Base-by-base conservation (phyloP, 1,139 yeast species). In the Pichia terricola region DNA sequence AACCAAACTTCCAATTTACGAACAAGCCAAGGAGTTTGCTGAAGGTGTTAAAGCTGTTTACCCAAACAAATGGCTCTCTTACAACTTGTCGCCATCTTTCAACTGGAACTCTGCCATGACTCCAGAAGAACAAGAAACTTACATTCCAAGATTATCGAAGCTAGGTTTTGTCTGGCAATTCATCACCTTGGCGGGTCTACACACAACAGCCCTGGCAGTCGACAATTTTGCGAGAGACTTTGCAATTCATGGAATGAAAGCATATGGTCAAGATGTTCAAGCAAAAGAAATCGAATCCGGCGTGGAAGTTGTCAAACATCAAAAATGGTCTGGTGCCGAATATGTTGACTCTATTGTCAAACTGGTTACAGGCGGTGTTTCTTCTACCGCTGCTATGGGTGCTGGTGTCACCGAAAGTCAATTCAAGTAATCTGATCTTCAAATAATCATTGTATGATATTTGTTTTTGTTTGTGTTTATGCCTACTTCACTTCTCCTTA, bases 291-390 rank as follows among this genome's bases (percentile, higher is more conserved):
- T 89, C 64, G 87, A 81, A 60, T 73, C 73, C 52, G 94, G 88
- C 54, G 96, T 88, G 53, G 98, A 89, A 67, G 95, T 89, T 49
- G 94, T 89, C 53, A 89, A 88, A 74, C 98, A 89, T 69, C 98
- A 89, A 70, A 87, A 89, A 68, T 89, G 98, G 98, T 87, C 96
- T 41, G 98, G 98, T 63, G 98, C 98, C 37, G 95, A 86, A 67
- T 91, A 88, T 72, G 83, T 91, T 63, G 98, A 89, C 66, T 83
- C 87, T 50, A 73, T 89, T 59, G 79, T 89, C 66, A 87, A 81
- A 67, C 74, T 88, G 71, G 94, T 88, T 40, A 81, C 94, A 48
- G 97, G 97, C 60, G 98, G 98, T 69, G 85, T 89, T 49, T 74
- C 91, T 44, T 83, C 95, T 28, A 91, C 97, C 44, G 95, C 96